These are phyloP conservation scores for Arthroderma sp. DNA, from an alignment of 2,329 filamentous ascomycete genomes.

Conservation along the genomic window DNA sequence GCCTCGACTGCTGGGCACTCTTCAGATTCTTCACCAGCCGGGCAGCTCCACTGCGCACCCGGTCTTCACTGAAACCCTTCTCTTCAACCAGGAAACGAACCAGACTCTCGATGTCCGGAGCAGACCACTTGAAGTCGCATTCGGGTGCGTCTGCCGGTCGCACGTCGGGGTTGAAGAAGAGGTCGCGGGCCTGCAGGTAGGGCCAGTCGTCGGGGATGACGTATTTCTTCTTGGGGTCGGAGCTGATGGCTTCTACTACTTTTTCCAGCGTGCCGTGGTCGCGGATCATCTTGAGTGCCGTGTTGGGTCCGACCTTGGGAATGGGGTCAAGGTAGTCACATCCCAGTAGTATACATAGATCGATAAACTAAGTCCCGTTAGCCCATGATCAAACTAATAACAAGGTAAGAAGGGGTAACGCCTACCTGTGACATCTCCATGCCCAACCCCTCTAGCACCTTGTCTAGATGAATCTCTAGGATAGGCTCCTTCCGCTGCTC, in stretches of 20 bases:
- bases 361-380: constrained; percentile 61
- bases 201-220: constrained; percentile 93
- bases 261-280: constrained; percentile 82
- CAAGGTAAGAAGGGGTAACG: background rate
- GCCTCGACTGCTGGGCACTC: constrained; percentile 73
- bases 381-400: too few relatives aligned
- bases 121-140: constrained; percentile 97
- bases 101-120: constrained; percentile 78
- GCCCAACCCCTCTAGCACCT: constrained; percentile 69
- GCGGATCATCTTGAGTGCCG: constrained; percentile 84
- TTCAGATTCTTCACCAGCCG: constrained; percentile 84
- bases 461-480: constrained; percentile 81
- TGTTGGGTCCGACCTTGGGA: constrained; percentile 83
- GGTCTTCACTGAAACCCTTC: constrained; percentile 94
- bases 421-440: constrained; percentile 78
- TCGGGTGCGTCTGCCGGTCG: constrained; percentile 67
- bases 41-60: constrained; percentile 66
- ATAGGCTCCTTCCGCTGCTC: constrained; percentile 97
- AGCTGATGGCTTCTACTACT: constrained; percentile 68
- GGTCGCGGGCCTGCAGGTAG: constrained; percentile 74
- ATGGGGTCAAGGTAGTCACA: constrained; percentile 97
- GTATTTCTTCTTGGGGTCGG: constrained; percentile 67
- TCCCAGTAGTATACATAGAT: constrained; percentile 91
- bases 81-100: constrained; percentile 82
- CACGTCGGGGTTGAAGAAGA: constrained; percentile 89